A percentile compares a stretch with the other conserved stretches of the same genome.
These are phyloP conservation scores for Geranomyces variabilis DNA, from an alignment of 192 early-diverging fungal species.

Conservation along the genomic window DNA sequence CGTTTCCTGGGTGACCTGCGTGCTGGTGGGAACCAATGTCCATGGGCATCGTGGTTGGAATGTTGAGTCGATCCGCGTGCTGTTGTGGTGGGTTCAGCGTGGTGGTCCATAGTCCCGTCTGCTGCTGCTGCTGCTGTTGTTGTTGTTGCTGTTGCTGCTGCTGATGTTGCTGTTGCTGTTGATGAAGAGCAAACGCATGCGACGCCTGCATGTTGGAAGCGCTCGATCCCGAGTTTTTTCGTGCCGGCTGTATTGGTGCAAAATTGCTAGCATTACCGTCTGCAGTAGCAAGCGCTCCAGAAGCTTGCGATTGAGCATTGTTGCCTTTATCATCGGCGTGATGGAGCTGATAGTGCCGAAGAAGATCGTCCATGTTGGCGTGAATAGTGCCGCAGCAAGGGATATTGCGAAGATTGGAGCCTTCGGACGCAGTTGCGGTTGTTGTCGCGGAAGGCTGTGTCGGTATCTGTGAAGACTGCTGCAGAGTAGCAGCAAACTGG, in stretches of 20 bases:
- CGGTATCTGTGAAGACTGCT: background rate
- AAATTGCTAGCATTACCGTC: no score
- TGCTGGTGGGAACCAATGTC: constrained; percentile 4
- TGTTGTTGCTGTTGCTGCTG: background rate
- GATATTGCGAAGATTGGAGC: background rate
- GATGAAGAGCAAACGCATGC: background rate
- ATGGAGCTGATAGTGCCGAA: constrained; percentile 22
- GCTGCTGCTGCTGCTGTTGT: background rate
- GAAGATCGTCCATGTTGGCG: constrained; percentile 25
- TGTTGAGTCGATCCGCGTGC: no score
- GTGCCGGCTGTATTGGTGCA: no score
- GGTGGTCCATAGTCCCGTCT: background rate
- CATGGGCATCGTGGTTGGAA: constrained; percentile 7
- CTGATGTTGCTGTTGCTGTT: background rate
- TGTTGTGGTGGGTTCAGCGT: no score
- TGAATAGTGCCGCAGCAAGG: constrained; percentile 28
- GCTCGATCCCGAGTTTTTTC: no score
- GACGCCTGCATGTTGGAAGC: background rate
- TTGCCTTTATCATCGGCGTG: background rate
- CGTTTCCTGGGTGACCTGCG: background rate
- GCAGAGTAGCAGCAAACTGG: background rate
- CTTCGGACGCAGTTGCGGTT: background rate
- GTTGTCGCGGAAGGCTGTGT: background rate
- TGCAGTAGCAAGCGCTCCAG: no score
- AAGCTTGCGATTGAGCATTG: no score